Conservation (phyloP, 257 asterid species). For the Ballota nigra region DNA sequence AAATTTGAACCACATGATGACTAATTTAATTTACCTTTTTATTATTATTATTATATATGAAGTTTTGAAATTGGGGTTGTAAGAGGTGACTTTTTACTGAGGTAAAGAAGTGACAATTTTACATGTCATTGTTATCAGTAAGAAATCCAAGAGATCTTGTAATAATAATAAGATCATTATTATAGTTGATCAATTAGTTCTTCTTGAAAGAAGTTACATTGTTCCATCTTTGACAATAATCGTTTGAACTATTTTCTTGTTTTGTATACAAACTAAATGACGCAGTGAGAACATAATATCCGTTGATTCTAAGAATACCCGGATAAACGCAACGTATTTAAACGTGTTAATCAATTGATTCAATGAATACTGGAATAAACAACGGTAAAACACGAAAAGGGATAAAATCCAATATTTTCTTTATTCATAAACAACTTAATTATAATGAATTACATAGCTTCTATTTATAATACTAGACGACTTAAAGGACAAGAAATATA, state of each 20-base stretch:
- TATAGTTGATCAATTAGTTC: neutral
- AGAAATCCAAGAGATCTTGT: neutral
- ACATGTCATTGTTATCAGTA: slow-evolving; percentile 6
- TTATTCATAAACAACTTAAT: too few relatives aligned
- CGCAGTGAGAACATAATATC: too few relatives aligned
- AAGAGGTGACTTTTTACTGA: neutral
- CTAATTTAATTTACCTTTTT: neutral
- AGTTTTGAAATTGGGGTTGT: neutral
- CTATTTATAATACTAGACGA: too few relatives aligned
- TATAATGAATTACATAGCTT: too few relatives aligned
- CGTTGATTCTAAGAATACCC: too few relatives aligned
- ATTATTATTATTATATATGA: neutral
- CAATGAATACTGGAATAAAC: too few relatives aligned
- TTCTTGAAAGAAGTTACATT: neutral
- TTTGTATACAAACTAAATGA: neutral
- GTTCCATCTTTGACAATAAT: neutral
- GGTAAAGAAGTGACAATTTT: slow-evolving; percentile 10
- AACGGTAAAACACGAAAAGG: too few relatives aligned
- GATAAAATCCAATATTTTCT: too few relatives aligned
- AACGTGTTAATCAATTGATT: too few relatives aligned
- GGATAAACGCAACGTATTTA: too few relatives aligned
- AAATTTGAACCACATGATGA: neutral
- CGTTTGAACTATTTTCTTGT: neutral
- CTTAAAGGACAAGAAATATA: too few relatives aligned
- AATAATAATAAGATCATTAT: neutral